Conservation (phyloP, 495 filamentous ascomycete species). For the Tuber microsphaerosporum region DNA sequence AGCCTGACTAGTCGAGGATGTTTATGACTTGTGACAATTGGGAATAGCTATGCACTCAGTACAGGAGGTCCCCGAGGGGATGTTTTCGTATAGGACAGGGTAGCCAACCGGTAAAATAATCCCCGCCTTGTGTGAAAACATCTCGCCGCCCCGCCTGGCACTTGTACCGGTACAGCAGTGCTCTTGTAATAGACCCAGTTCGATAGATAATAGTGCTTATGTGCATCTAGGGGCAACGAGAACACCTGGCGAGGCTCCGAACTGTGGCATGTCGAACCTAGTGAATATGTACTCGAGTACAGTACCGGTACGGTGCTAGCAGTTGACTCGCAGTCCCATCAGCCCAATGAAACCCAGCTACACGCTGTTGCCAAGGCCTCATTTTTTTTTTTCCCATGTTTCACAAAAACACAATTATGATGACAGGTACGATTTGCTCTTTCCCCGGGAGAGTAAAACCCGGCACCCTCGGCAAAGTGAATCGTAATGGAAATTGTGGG, state of each 20-base stretch:
- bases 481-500: not conserved
- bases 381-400: too few species aligned
- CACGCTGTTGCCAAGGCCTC: not conserved
- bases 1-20: not conserved
- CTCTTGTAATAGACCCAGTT: not conserved
- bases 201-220: not conserved
- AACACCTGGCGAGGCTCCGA: not conserved
- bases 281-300: too few species aligned
- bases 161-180: not conserved
- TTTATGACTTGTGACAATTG: not conserved
- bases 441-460: not conserved
- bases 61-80: too few species aligned
- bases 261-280: too few species aligned
- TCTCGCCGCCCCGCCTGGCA: too few species aligned
- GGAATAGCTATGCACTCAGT: not conserved
- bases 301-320: too few species aligned
- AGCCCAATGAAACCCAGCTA: not conserved
- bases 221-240: not conserved
- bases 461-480: not conserved
- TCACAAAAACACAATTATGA: not conserved
- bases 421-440: not conserved
- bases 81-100: too few species aligned
- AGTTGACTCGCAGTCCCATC: not conserved
- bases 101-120: too few species aligned
- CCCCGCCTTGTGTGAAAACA: too few species aligned